Base-by-base conservation (phyloP, 148 eudicot species). In the Persicaria tinctoria region DNA sequence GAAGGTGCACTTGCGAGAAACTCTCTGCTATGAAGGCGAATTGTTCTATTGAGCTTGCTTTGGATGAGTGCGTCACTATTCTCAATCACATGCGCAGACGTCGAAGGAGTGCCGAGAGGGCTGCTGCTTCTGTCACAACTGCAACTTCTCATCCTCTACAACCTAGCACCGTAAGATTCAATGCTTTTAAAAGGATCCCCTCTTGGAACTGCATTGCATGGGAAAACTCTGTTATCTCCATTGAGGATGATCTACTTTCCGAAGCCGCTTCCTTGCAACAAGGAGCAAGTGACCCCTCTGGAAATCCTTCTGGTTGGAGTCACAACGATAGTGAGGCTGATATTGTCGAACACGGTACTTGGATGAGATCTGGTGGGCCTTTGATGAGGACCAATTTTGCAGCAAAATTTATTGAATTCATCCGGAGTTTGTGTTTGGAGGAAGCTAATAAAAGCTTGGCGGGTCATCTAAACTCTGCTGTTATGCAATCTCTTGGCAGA, bases 1-100 rank as follows among this genome's bases (percentile, higher is more conserved):
- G 98, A 78, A 86, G 97, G 73, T 87, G 98, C 85, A 89, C 91
- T 4, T 93, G 98, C 97, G 98, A 93, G 85, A 93, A 93, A 83
- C 91, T 93, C 23, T 91, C 98, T 4, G 94, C 97, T 76, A 91
- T 93, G 5, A 93, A 91, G 84, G 92, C 97, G 68, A 93, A 93
- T 70, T 93, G 98, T 53, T 92, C 90, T 47, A 89, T 89, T 8
- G 98, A 93, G 77, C 89, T 93, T 74, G 97, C 91, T 20, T 81
- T 93, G 14, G 98, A 93, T n/a, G 98, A 89, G 80, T 89, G 91
- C 72, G 97, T 91, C 2, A 83, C 89, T n/a, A 80, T 75, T 49
- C 98, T 93, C 72, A 93, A 93, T 83, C 98, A 91, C 86, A 89
- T 91, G 97, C 97, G 98, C 27, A 77, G 93, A 73, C 85, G 91